These are phyloP conservation scores for Starmerella floricola DNA, from an alignment of 805 yeast genomes.

Conservation along the genomic window DNA sequence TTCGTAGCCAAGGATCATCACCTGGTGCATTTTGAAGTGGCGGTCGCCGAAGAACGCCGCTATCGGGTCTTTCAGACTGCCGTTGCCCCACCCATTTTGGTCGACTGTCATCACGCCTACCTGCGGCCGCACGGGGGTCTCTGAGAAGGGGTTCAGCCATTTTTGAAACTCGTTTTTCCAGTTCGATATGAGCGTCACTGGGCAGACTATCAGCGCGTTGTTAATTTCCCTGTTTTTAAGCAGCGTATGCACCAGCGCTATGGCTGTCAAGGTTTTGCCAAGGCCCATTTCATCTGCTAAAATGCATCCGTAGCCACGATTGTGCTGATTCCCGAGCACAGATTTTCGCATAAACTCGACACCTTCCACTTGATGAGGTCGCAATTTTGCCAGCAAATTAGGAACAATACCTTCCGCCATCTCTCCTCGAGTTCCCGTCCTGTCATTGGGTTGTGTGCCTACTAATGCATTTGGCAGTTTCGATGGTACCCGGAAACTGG, in stretches of 20 bases:
- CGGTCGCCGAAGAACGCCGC: constrained; percentile 36
- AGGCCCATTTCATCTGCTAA: constrained; percentile 97
- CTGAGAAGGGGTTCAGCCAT: constrained; percentile 43
- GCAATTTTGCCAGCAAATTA: constrained; percentile 30
- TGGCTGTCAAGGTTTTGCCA: constrained; percentile 81
- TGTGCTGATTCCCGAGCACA: constrained; percentile 52
- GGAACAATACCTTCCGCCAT: constrained; percentile 28
- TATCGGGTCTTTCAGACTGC: constrained; percentile 13
- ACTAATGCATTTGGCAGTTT: background rate
- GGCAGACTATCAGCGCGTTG: constrained; percentile 73
- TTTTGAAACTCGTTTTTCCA: constrained; percentile 83
- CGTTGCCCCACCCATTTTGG: constrained; percentile 28
- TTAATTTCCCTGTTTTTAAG: constrained; percentile 35
- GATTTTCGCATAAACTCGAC: constrained; percentile 72
- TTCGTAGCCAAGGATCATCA: constrained; percentile 80
- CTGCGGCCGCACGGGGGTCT: constrained; percentile 31
- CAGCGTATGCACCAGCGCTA: constrained; percentile 72
- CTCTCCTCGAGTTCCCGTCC: too few relatives aligned
- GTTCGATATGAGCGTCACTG: constrained; percentile 75
- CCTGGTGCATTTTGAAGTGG: constrained; percentile 63
- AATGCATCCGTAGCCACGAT: constrained; percentile 53
- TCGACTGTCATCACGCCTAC: constrained; percentile 54
- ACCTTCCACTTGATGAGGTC: constrained; percentile 83
- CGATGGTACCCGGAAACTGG: background rate
- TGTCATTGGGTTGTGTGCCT: too few relatives aligned